A percentile compares a stretch with the other conserved stretches of the same genome.
phyloP scores from a whole-genome alignment of 148 eudicot species.

The Camellia japonica region DNA sequence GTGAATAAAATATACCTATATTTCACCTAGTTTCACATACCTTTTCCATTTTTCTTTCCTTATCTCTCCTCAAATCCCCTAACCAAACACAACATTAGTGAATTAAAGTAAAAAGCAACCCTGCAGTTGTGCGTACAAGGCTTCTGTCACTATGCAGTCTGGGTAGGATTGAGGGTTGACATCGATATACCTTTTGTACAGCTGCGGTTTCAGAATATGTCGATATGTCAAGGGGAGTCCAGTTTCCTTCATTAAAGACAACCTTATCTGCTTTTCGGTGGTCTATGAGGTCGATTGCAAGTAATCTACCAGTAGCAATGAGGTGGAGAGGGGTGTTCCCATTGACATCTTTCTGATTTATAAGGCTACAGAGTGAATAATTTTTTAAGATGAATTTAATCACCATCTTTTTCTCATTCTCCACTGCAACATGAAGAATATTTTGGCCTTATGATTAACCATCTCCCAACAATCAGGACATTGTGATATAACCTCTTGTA shows the following conservation, averaged over 20 bases:
- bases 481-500: background rate
- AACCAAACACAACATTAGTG: no score
- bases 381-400: conserved; percentile 2
- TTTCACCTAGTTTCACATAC: no score
- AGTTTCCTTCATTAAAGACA: conserved; percentile 15
- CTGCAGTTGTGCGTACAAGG: no score
- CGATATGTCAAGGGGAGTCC: conserved; percentile 16
- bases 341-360: conserved; percentile 16
- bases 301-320: background rate
- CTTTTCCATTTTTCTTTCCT: no score
- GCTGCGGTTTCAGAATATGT: no score
- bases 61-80: no score
- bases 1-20: no score
- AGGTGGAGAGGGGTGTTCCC: conserved; percentile 27
- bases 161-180: no score
- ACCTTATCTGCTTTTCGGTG: background rate
- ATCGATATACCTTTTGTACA: no score
- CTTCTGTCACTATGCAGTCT: no score
- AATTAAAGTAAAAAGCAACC: no score
- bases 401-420: background rate
- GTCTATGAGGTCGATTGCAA: background rate
- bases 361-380: background rate
- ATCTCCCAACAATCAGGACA: conserved; percentile 21
- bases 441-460: conserved; percentile 13
- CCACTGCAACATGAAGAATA: conserved; percentile 13